Conservation (phyloP, 1,284 basidiomycete species). For the Puccinia hordei region DNA sequence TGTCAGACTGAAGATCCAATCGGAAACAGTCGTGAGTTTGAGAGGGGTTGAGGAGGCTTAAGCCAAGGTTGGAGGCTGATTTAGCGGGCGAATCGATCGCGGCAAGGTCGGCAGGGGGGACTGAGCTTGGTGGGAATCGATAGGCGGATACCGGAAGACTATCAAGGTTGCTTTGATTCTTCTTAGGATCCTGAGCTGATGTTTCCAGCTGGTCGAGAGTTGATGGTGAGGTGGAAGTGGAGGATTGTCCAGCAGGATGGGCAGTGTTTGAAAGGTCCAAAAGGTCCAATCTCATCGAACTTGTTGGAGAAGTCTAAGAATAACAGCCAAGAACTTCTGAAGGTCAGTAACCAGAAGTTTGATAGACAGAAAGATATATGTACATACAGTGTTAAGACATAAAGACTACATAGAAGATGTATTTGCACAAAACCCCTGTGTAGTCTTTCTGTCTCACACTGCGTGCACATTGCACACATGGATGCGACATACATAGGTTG, state of each 20-base stretch:
- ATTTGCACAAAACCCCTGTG: too few species aligned
- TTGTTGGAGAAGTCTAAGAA: background rate
- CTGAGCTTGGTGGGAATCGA: background rate
- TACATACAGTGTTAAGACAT: background rate
- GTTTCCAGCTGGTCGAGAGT: background rate
- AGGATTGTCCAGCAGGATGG: background rate
- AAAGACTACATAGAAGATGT: background rate
- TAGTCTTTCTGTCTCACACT: too few species aligned
- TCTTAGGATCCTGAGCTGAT: too few species aligned
- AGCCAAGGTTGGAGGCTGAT: background rate
- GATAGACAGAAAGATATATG: too few species aligned
- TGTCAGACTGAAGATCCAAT: background rate
- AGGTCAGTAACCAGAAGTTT: background rate
- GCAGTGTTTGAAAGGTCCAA: background rate
- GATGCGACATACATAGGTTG: too few species aligned
- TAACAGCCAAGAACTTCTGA: too few species aligned
- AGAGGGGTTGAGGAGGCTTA: background rate
- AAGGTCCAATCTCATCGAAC: background rate
- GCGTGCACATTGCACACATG: conserved; percentile 18
- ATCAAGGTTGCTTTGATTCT: too few species aligned
- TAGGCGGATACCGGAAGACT: background rate
- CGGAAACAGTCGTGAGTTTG: background rate
- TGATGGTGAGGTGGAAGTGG: background rate
- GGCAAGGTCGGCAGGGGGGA: background rate
- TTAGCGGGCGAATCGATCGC: background rate